Evolutionary conservation across 495 filamentous ascomycete genomes (phyloP).

Genomic region (Monascus purpureus): DNA sequence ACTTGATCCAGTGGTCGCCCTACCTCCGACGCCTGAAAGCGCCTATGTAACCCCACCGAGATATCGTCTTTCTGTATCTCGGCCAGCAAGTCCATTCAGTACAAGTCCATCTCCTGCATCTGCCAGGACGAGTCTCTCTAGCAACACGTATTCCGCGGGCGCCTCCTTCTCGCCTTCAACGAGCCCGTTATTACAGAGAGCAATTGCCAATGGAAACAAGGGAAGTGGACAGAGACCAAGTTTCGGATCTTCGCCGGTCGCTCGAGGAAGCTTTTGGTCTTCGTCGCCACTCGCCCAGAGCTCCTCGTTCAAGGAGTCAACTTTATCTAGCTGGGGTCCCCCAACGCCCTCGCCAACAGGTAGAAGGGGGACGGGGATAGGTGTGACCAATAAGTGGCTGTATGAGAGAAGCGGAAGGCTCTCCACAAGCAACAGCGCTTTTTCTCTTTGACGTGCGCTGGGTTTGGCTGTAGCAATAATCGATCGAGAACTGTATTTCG

Average conservation of each 20-base stretch:
- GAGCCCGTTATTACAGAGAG: slow-evolving; percentile 61
- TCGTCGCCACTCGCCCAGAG: slow-evolving; percentile 25
- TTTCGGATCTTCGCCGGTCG: slow-evolving; percentile 39
- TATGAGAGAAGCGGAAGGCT: slow-evolving; percentile 55
- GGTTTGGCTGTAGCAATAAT: too few species aligned
- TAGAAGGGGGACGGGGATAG: slow-evolving; percentile 54
- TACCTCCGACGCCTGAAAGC: slow-evolving; percentile 48
- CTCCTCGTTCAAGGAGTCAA: slow-evolving; percentile 32
- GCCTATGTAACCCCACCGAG: slow-evolving; percentile 75
- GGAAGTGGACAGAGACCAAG: slow-evolving; percentile 46
- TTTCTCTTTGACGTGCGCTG: not conserved
- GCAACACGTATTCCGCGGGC: slow-evolving; percentile 20
- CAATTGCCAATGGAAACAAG: slow-evolving; percentile 34
- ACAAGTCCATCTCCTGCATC: slow-evolving; percentile 40
- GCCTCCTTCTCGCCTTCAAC: slow-evolving; percentile 36
- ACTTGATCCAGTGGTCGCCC: slow-evolving; percentile 50
- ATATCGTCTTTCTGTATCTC: slow-evolving; percentile 65
- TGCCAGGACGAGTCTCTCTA: slow-evolving; percentile 26
- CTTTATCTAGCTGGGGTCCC: slow-evolving; percentile 16
- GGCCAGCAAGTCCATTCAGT: slow-evolving; percentile 35
- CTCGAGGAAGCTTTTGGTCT: slow-evolving; percentile 5
- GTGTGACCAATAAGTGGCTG: slow-evolving; percentile 79
- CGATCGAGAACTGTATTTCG: too few species aligned
- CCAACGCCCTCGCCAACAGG: slow-evolving; percentile 48
- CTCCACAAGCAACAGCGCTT: slow-evolving; percentile 26